A percentile compares a stretch with the other conserved stretches of the same genome.
phyloP scores from a whole-genome alignment of 1,284 basidiomycete species.

The Ceratobasidium sp. region DNA sequence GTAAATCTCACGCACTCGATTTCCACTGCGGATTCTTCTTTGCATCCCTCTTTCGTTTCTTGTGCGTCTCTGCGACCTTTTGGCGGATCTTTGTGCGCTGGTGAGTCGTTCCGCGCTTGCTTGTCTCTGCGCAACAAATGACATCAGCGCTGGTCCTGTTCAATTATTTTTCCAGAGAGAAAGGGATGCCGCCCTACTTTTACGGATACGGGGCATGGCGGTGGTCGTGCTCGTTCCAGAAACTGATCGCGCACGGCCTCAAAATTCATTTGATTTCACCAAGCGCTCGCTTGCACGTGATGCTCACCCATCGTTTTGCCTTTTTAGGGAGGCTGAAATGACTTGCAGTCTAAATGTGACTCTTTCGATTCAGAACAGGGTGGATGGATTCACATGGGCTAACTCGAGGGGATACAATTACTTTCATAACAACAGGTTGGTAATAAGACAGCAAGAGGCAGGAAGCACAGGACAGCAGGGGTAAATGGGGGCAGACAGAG shows the following conservation, averaged over 20 bases:
- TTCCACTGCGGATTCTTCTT: conserved; percentile 94
- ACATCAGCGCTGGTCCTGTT: conserved; percentile 25
- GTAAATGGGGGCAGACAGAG: conserved; percentile 10
- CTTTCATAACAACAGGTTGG: conserved; percentile 7
- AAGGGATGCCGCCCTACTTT: conserved; percentile 62
- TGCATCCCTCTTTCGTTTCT: conserved; percentile 81
- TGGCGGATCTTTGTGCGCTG: conserved; percentile 83
- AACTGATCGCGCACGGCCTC: conserved; percentile 1
- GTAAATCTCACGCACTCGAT: conserved; percentile 75
- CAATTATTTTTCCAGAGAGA: neutral
- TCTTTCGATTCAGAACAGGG: neutral
- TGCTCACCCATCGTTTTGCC: conserved; percentile 25
- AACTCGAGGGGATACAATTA: conserved; percentile 30
- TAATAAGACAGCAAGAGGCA: conserved; percentile 4
- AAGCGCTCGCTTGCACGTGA: conserved; percentile 24
- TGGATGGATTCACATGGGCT: neutral
- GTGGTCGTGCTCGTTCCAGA: conserved; percentile 25
- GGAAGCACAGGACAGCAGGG: conserved; percentile 3
- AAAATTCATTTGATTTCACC: conserved; percentile 38
- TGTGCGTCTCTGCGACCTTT: conserved; percentile 83
- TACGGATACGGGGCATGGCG: conserved; percentile 80
- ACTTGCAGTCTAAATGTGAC: conserved; percentile 19
- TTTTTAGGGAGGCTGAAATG: conserved; percentile 8
- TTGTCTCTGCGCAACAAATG: conserved; percentile 74
- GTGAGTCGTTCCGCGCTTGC: conserved; percentile 80